These are phyloP conservation scores for Coemansia sp. DNA, from an alignment of 192 early-diverging fungal species.

Conservation along the genomic window DNA sequence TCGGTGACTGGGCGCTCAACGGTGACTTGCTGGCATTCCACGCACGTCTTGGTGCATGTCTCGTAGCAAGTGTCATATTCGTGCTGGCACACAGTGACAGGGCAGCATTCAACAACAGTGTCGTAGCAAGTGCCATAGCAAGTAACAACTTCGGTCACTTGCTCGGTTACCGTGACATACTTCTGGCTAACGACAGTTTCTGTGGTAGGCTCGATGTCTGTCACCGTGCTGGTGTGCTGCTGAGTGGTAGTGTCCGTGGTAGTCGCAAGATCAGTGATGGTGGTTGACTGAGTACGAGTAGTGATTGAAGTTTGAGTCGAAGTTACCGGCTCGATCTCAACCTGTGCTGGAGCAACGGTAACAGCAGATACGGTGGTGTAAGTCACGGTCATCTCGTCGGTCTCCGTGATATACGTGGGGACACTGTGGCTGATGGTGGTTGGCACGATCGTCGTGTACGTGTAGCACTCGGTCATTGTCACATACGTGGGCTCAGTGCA, in stretches of 20 bases:
- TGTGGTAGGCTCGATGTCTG: conserved; percentile 6
- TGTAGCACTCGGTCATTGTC: conserved; percentile 31
- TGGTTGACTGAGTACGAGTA: conserved; percentile 17
- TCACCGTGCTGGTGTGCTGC: conserved; percentile 13
- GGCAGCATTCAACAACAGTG: conserved; percentile 47
- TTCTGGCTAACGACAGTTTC: not conserved
- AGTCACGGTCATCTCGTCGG: conserved; percentile 13
- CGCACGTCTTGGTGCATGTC: conserved; percentile 37
- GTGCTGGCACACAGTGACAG: conserved; percentile 39
- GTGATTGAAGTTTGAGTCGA: conserved; percentile 16
- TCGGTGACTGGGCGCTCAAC: conserved; percentile 35
- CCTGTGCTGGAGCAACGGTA: not conserved
- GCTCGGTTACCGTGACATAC: conserved; percentile 2
- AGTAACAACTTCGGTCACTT: conserved; percentile 2
- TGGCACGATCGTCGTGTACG: conserved; percentile 20
- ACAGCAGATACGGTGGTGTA: conserved; percentile 3
- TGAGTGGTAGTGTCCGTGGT: conserved; percentile 17
- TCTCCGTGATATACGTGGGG: conserved; percentile 36
- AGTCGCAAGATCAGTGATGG: conserved; percentile 19
- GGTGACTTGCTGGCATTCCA: conserved; percentile 33
- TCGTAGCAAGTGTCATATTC: conserved; percentile 39
- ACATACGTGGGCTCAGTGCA: conserved; percentile 28
- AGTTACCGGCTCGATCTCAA: conserved; percentile 6
- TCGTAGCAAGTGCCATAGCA: conserved; percentile 27
- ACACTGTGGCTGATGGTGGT: conserved; percentile 38